phyloP scores from a whole-genome alignment of 352 stramenopile species.

The Pythium aphanidermatum region DNA sequence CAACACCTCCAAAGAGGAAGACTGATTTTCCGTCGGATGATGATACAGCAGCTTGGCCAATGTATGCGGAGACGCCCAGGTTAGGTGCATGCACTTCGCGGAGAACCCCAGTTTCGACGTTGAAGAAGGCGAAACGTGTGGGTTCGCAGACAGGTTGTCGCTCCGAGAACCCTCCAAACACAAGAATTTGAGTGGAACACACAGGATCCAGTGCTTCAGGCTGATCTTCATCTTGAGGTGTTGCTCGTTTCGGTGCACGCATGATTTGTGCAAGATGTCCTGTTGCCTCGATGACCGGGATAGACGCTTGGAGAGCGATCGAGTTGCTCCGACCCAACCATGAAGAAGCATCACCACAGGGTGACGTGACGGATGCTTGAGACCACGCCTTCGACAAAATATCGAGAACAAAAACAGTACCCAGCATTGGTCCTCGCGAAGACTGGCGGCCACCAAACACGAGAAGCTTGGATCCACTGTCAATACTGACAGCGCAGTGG shows the following conservation, averaged over 20 bases:
- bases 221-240: not conserved
- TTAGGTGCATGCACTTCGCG: conserved; percentile 28
- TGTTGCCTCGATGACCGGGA: conserved; percentile 15
- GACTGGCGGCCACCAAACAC: conserved; percentile 40
- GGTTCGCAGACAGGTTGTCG: conserved; percentile 1
- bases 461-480: conserved; percentile 31
- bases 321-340: conserved; percentile 6
- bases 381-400: conserved; percentile 40
- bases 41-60: conserved; percentile 35
- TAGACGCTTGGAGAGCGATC: conserved; percentile 7
- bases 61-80: conserved; percentile 31
- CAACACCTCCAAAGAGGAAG: conserved; percentile 51
- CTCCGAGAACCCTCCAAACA: conserved; percentile 56
- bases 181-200: conserved; percentile 23
- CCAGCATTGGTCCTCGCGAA: conserved; percentile 19
- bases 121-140: conserved; percentile 24
- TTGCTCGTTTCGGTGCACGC: too few species aligned
- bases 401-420: conserved; percentile 43
- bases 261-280: conserved; percentile 11
- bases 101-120: conserved; percentile 21
- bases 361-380: conserved; percentile 8
- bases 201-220: not conserved
- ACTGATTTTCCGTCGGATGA: conserved; percentile 37
- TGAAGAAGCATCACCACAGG: conserved; percentile 4
- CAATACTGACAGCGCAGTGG: conserved; percentile 34